A percentile compares a stretch with the other conserved stretches of the same genome.
Conservation (phyloP, 2,329 filamentous ascomycete genomes). For the Ophiognomonia clavigignenti-juglandacearum region DNA sequence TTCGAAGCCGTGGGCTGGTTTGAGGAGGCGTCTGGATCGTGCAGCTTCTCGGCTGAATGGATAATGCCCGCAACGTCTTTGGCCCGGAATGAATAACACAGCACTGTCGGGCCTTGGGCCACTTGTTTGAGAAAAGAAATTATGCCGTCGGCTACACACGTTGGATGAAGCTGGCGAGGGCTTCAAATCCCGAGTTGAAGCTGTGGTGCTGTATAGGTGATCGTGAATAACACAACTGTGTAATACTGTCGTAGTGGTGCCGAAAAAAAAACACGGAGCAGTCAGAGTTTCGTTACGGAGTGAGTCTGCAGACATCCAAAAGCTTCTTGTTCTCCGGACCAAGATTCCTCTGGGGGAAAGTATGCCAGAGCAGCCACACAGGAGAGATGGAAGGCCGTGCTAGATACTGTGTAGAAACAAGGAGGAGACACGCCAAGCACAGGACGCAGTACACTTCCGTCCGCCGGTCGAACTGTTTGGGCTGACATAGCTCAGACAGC, state of each 20-base stretch:
- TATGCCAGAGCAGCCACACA: conserved; percentile 4
- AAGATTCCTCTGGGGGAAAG: conserved; percentile 12
- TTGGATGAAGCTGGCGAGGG: neutral
- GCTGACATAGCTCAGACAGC: conserved; percentile 31
- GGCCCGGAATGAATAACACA: conserved; percentile 31
- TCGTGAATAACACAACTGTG: neutral
- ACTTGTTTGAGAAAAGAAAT: neutral
- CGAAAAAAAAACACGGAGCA: no score
- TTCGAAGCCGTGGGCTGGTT: conserved; percentile 24
- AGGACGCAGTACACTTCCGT: neutral
- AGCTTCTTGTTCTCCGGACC: neutral
- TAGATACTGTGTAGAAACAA: no score
- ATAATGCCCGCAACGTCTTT: conserved; percentile 40
- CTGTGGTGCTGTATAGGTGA: neutral
- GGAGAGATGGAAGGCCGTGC: conserved; percentile 14
- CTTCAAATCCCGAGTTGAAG: no score
- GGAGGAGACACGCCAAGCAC: conserved; percentile 7
- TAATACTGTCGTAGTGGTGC: neutral
- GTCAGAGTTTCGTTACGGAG: neutral
- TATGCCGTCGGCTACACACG: neutral
- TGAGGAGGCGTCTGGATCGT: conserved; percentile 31
- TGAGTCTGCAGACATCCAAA: neutral
- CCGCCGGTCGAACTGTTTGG: conserved; percentile 31
- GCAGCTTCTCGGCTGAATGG: conserved; percentile 45
- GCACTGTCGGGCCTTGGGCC: conserved; percentile 14